These are phyloP conservation scores for Primulina huaijiensis DNA, from an alignment of 257 asterid genomes.

Conservation along the genomic window DNA sequence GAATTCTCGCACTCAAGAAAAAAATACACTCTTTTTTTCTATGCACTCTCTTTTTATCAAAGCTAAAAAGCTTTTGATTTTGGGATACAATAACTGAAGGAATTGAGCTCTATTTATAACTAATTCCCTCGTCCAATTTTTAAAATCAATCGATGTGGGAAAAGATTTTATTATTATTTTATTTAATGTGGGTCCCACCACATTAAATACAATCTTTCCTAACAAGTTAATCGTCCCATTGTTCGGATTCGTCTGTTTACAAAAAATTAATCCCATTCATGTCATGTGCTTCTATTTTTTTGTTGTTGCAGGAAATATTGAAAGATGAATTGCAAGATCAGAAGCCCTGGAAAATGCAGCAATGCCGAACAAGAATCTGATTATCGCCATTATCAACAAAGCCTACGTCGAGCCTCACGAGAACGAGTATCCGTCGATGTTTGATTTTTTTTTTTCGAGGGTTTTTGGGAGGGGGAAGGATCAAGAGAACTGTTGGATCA, in stretches of 20 bases:
- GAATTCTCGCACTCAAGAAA: no score
- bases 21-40: no score
- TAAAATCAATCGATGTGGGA: no score
- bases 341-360: slow-evolving; percentile 50
- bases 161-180: no score
- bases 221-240: background rate
- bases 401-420: slow-evolving; percentile 61
- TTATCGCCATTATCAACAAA: slow-evolving; percentile 51
- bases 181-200: no score
- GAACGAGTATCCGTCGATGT: slow-evolving; percentile 50
- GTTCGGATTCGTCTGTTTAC: background rate
- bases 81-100: no score
- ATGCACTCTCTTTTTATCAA: no score
- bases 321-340: slow-evolving; percentile 42
- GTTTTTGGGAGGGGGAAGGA: slow-evolving; percentile 70
- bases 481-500: slow-evolving; percentile 44
- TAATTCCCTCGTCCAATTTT: no score
- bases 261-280: background rate
- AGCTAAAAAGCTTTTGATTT: no score
- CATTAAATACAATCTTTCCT: no score
- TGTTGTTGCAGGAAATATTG: background rate
- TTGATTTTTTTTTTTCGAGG: slow-evolving; percentile 75
- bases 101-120: no score
- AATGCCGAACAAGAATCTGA: slow-evolving; percentile 52
- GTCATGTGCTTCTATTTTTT: background rate